Base-by-base conservation (phyloP, 169 alveolate species). In the Hammondia hammondi region DNA sequence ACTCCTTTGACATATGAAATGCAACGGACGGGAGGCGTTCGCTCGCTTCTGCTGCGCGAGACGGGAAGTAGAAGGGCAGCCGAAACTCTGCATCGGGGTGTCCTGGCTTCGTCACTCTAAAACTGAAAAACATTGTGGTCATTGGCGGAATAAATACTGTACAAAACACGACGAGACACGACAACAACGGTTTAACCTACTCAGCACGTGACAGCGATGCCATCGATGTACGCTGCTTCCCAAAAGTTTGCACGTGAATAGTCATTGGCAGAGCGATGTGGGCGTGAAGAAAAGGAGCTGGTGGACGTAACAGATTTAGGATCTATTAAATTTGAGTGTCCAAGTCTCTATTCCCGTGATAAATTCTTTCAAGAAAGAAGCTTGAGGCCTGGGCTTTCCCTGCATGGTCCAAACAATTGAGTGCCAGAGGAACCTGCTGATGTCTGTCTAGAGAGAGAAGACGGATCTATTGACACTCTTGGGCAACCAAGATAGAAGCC, bases 81-180 rank as follows among this genome's bases (percentile, higher is more conserved):
- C 70, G 90, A 82, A 82, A 43, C 70, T 82, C 70, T 5, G 70
- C 90, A 1, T 39, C 43, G 29, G 90, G 90, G 71, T 45, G 90
- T 17, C 70, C 90, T 2, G 37, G 45, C 10, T 48, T 45, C 52
- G 70, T 17, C 71, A 43, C 71, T 6, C 21, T 29, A 29, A 45
- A 82, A 19, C 37, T 82, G 43, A 43, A 10, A 29, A 82, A 82
- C 14, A 48, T 4, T 6, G 2, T 67, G 70, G 90, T 45, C 14
- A 82, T 67, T 29, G 12, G 9, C 39, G n/a, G 29, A 39, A 9
- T 39, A 12, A 17, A 46, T 52, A 82, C 90, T 82, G 90, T 19
- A 46, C 2, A 19, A 37, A 77, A 2, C 39, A 19, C 17, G 87
- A 81, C 88, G 56, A 39, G 29, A 81, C 10, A 32, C 24, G 9